Conservation (phyloP, 1,284 basidiomycete species). For the Moesziomyces globuligerus region DNA sequence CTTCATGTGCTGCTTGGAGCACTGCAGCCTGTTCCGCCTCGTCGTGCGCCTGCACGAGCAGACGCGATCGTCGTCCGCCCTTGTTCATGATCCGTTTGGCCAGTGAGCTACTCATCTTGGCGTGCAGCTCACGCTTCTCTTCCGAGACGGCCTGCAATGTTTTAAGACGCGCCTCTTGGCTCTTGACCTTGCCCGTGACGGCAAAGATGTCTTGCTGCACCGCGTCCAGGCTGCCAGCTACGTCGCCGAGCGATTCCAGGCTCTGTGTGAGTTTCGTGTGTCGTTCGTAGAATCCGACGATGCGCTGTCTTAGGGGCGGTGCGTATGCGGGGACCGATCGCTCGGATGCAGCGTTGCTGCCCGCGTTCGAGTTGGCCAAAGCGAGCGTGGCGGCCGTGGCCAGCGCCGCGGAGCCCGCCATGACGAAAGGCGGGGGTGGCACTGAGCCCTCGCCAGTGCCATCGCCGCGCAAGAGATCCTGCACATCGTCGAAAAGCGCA, state of each 20-base stretch:
- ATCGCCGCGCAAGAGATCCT: conserved; percentile 19
- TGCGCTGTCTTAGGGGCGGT: conserved; percentile 30
- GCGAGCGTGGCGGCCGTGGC: conserved; percentile 29
- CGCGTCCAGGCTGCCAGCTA: conserved; percentile 24
- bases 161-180: conserved; percentile 27
- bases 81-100: conserved; percentile 46
- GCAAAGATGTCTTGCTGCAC: conserved; percentile 34
- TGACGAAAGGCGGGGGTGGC: conserved; percentile 20
- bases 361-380: conserved; percentile 4
- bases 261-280: conserved; percentile 30
- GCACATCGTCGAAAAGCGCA: conserved; percentile 33
- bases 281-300: conserved; percentile 21
- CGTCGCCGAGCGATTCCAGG: conserved; percentile 28
- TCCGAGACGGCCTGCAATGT: conserved; percentile 23
- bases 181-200: conserved; percentile 40
- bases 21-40: conserved; percentile 19
- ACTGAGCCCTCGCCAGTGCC: neutral
- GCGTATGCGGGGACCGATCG: conserved; percentile 32
- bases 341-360: conserved; percentile 15
- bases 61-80: conserved; percentile 12
- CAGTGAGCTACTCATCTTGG: conserved; percentile 26
- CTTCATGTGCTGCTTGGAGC: conserved; percentile 25
- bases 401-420: conserved; percentile 9
- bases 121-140: conserved; percentile 17
- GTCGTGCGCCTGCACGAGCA: conserved; percentile 13